A percentile compares a stretch with the other conserved stretches of the same genome.
phyloP scores from a whole-genome alignment of 164 flowering plant genomes.

The Stephania yunnanensis region DNA sequence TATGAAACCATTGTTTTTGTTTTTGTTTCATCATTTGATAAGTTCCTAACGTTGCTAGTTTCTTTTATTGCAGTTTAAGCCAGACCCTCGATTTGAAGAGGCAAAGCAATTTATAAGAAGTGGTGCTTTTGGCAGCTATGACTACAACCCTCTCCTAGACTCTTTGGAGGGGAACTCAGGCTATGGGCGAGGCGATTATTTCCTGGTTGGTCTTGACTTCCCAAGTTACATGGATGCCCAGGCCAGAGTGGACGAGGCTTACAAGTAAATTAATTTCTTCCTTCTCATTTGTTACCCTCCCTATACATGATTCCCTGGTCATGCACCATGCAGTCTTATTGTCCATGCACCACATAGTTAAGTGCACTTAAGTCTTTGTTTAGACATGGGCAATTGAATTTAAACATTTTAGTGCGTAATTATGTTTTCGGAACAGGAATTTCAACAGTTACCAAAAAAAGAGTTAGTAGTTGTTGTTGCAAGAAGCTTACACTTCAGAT shows the following conservation, averaged over 20 bases:
- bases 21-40: background rate
- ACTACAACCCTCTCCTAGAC: conserved; percentile 86
- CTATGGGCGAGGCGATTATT: conserved; percentile 94
- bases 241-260: conserved; percentile 81
- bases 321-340: background rate
- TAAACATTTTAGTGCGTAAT: no score
- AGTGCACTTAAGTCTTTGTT: background rate
- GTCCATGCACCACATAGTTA: background rate
- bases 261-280: conserved; percentile 43
- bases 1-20: no score
- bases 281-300: no score
- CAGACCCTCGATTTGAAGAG: conserved; percentile 93
- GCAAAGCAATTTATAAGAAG: conserved; percentile 79
- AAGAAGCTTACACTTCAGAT: no score
- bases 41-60: background rate
- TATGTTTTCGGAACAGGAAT: no score
- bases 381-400: no score
- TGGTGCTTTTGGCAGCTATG: conserved; percentile 91
- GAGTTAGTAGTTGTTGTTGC: no score
- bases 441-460: no score
- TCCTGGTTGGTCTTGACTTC: conserved; percentile 93
- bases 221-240: conserved; percentile 93
- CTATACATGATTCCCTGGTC: background rate
- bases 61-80: conserved; percentile 65
- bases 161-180: conserved; percentile 93